These are phyloP conservation scores for Euphorbia lathyris DNA, from an alignment of 345 rosid species.

Conservation along the genomic window DNA sequence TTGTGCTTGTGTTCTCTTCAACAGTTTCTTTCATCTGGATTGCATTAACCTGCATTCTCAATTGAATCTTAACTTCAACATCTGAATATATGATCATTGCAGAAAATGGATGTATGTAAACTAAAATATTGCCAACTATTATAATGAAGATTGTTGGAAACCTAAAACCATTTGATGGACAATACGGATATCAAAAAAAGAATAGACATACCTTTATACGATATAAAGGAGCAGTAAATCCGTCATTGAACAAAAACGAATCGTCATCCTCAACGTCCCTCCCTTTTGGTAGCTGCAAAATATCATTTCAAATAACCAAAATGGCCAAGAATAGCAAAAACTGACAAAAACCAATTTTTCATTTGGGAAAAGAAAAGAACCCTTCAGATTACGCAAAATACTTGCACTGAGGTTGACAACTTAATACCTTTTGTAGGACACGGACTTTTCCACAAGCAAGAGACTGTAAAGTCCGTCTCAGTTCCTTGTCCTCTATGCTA, in stretches of 20 bases:
- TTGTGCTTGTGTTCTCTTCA: conserved; percentile 95
- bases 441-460: conserved; percentile 98
- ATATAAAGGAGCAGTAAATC: conserved; percentile 74
- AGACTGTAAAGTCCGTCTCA: conserved; percentile 90
- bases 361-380: neutral
- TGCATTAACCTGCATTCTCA: conserved; percentile 79
- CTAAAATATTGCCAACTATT: neutral
- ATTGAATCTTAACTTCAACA: neutral
- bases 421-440: conserved; percentile 78
- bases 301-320: conserved; percentile 7
- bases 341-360: neutral
- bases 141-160: neutral
- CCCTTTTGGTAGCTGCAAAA: conserved; percentile 76
- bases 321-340: neutral
- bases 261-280: conserved; percentile 92
- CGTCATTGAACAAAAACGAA: conserved; percentile 77
- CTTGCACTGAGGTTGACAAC: neutral
- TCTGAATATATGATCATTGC: neutral
- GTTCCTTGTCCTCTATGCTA: conserved; percentile 90
- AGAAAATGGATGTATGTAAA: neutral
- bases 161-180: neutral
- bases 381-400: neutral
- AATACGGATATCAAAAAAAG: neutral
- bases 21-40: conserved; percentile 99
- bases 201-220: conserved; percentile 63